Percentiles rank a stretch among this genome's conserved stretches.
Evolutionary conservation across 1,284 basidiomycete species (phyloP).

Genomic region (Vanrija humicola): DNA sequence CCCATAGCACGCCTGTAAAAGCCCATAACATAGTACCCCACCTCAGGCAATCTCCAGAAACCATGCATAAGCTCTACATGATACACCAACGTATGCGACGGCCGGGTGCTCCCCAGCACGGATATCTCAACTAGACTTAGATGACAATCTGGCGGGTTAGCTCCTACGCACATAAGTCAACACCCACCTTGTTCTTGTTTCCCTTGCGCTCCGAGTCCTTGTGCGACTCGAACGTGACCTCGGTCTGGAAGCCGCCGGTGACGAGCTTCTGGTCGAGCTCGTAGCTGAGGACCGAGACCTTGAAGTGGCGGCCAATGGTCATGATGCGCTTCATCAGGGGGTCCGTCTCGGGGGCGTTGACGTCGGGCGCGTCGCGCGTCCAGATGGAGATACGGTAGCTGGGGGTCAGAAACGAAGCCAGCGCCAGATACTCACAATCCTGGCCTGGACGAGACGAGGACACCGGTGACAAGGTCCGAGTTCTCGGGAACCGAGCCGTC

Average conservation of each 20-base stretch:
- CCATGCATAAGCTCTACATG: too few species aligned
- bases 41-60: too few species aligned
- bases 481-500: slow-evolving; percentile 47
- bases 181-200: slow-evolving; percentile 68
- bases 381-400: slow-evolving; percentile 91
- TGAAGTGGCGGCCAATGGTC: slow-evolving; percentile 77
- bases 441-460: slow-evolving; percentile 89
- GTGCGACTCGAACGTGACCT: slow-evolving; percentile 91
- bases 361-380: slow-evolving; percentile 75
- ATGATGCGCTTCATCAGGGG: slow-evolving; percentile 67
- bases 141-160: too few species aligned
- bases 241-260: slow-evolving; percentile 71
- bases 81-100: too few species aligned
- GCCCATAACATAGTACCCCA: too few species aligned
- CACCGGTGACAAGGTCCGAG: slow-evolving; percentile 77
- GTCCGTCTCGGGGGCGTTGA: slow-evolving; percentile 38
- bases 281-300: slow-evolving; percentile 81
- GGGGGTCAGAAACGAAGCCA: neutral
- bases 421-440: slow-evolving; percentile 60
- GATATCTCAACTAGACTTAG: too few species aligned
- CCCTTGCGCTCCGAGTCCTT: slow-evolving; percentile 94
- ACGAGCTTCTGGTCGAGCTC: slow-evolving; percentile 64
- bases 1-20: too few species aligned
- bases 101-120: too few species aligned
- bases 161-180: too few species aligned